Percentiles rank a stretch among this genome's conserved stretches.
phyloP scores from a whole-genome alignment of 257 asterid genomes.

The Plantago elongata region DNA sequence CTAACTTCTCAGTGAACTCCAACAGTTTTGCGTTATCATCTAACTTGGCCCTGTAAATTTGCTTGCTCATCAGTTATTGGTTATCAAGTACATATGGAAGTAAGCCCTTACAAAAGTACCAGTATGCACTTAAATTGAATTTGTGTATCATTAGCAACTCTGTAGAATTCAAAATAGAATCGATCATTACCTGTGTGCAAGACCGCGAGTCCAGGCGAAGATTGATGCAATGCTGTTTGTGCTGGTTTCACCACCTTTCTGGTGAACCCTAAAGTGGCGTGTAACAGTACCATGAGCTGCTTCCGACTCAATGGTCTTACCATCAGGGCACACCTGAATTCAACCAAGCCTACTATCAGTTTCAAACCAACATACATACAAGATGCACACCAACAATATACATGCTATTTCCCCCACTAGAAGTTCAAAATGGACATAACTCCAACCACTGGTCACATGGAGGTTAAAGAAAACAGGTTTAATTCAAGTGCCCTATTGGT shows the following conservation, averaged over 20 bases:
- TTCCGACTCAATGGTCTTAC: conserved; percentile 99
- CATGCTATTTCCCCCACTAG: too few relatives aligned
- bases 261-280: conserved; percentile 95
- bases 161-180: background rate
- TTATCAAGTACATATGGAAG: background rate
- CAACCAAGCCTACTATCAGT: conserved; percentile 7
- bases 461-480: too few relatives aligned
- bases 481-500: too few relatives aligned
- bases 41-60: conserved; percentile 70
- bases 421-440: too few relatives aligned
- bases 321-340: conserved; percentile 91
- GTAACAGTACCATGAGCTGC: conserved; percentile 99
- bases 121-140: too few relatives aligned
- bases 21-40: conserved; percentile 72
- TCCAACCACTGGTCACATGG: too few relatives aligned
- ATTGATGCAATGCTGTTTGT: conserved; percentile 98
- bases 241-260: conserved; percentile 98
- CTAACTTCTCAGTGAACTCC: conserved; percentile 88
- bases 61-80: background rate
- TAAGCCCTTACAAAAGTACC: too few relatives aligned
- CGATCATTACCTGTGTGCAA: conserved; percentile 75
- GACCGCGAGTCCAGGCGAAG: conserved; percentile 99
- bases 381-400: too few relatives aligned
- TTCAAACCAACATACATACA: too few relatives aligned
- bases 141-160: background rate